These are phyloP conservation scores for Durotheca rogersii DNA, from an alignment of 495 filamentous ascomycete species.

Conservation along the genomic window DNA sequence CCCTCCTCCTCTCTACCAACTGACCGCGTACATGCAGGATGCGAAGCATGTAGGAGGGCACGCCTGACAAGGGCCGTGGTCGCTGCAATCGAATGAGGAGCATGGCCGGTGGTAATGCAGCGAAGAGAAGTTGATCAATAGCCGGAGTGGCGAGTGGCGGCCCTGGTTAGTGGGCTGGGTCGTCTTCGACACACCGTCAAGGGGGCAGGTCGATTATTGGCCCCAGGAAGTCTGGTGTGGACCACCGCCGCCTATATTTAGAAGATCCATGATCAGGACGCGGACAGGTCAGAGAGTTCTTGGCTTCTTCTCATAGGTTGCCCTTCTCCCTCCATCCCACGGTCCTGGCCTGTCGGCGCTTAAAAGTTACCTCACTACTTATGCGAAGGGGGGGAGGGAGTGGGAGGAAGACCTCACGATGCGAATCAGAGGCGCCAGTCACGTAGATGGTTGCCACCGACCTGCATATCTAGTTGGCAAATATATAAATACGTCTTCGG, in stretches of 20 bases:
- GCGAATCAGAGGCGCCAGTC: too few species aligned
- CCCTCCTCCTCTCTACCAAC: not conserved
- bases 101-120: not conserved
- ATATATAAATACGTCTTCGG: too few species aligned
- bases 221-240: not conserved
- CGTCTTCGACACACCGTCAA: not conserved
- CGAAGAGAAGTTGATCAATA: not conserved
- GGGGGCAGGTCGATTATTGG: constrained; percentile 12
- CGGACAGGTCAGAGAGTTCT: too few species aligned
- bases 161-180: not conserved
- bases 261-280: constrained; percentile 13
- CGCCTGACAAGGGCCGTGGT: not conserved
- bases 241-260: constrained; percentile 21
- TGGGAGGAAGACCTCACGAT: too few species aligned
- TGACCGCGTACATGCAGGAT: not conserved
- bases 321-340: constrained; percentile 14
- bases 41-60: not conserved
- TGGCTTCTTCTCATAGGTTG: constrained; percentile 9
- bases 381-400: too few species aligned
- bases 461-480: too few species aligned
- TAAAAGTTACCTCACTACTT: constrained; percentile 19
- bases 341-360: constrained; percentile 25
- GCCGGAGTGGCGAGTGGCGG: not conserved
- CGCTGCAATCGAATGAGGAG: not conserved
- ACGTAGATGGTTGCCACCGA: too few species aligned